Evolutionary conservation across 352 stramenopile species (phyloP).

Genomic region (Globisporangium viniferum): DNA sequence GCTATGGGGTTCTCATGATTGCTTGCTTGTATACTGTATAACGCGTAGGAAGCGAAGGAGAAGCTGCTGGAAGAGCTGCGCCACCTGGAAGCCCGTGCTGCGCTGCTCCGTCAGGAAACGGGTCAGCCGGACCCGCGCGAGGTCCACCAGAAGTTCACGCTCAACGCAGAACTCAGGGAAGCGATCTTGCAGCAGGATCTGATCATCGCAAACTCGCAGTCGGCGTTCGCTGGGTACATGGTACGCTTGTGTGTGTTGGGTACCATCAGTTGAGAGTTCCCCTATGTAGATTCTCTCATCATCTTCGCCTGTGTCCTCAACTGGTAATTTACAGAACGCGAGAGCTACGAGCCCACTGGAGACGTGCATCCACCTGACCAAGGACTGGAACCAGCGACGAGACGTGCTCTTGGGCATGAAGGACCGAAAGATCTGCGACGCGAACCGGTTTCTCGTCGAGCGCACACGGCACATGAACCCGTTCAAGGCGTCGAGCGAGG

Average conservation of each 20-base stretch:
- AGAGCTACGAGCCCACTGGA: slow-evolving; percentile 4
- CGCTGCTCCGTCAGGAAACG: slow-evolving; percentile 6
- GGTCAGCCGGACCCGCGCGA: slow-evolving; percentile 1
- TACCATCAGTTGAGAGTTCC: no score
- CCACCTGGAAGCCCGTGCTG: slow-evolving; percentile 8
- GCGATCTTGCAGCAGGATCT: slow-evolving; percentile 12
- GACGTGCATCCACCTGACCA: slow-evolving; percentile 16
- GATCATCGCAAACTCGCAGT: slow-evolving; percentile 6
- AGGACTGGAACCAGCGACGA: slow-evolving; percentile 25
- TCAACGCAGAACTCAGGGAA: slow-evolving; percentile 6
- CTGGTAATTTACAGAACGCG: background rate
- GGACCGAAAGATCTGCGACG: slow-evolving; percentile 29
- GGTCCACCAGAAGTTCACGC: background rate
- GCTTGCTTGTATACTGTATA: no score
- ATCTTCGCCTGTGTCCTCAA: background rate
- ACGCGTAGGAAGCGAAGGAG: slow-evolving; percentile 6
- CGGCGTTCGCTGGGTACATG: slow-evolving; percentile 5
- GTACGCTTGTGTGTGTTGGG: background rate
- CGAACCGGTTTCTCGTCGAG: slow-evolving; percentile 31
- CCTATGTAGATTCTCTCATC: background rate
- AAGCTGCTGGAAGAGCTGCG: slow-evolving; percentile 11
- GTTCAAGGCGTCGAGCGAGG: slow-evolving; percentile 27
- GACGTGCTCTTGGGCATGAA: slow-evolving; percentile 24
- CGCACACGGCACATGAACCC: slow-evolving; percentile 24
- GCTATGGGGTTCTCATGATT: no score